These are phyloP conservation scores for Mortierella hygrophila DNA, from an alignment of 192 early-diverging fungal species.

Conservation along the genomic window DNA sequence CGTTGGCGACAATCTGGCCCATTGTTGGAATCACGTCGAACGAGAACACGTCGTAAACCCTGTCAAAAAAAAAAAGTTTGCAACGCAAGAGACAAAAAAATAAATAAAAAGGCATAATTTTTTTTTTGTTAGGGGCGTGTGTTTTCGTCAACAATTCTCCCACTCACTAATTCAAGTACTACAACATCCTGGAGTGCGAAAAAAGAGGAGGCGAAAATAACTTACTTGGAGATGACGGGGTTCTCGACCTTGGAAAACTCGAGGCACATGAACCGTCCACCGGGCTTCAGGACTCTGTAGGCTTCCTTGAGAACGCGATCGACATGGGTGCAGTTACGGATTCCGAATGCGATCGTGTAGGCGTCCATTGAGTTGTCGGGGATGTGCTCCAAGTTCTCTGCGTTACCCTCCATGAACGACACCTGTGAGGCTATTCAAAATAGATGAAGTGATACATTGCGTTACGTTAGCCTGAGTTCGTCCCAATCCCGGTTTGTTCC, in stretches of 20 bases:
- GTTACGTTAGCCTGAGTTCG: not conserved
- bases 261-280: constrained; percentile 95
- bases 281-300: constrained; percentile 93
- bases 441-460: not conserved
- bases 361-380: constrained; percentile 86
- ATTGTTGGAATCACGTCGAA: constrained; percentile 94
- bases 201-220: constrained; percentile 5
- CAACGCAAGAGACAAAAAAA: not conserved
- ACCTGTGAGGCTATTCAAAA: constrained; percentile 67
- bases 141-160: too few relatives aligned
- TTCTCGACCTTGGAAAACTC: constrained; percentile 94
- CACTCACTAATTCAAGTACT: not conserved
- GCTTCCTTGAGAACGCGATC: constrained; percentile 92
- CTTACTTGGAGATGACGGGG: constrained; percentile 84
- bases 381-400: constrained; percentile 84
- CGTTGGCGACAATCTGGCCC: constrained; percentile 89
- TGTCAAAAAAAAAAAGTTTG: constrained; percentile 19
- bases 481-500: not conserved
- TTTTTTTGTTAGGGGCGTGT: not conserved
- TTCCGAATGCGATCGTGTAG: constrained; percentile 98
- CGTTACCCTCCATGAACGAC: constrained; percentile 87
- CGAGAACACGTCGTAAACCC: constrained; percentile 92
- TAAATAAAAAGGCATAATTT: not conserved
- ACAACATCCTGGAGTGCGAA: not conserved
- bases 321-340: constrained; percentile 96